These are phyloP conservation scores for Colletotrichum graminicola DNA, from an alignment of 2,329 filamentous ascomycete species.

Conservation along the genomic window DNA sequence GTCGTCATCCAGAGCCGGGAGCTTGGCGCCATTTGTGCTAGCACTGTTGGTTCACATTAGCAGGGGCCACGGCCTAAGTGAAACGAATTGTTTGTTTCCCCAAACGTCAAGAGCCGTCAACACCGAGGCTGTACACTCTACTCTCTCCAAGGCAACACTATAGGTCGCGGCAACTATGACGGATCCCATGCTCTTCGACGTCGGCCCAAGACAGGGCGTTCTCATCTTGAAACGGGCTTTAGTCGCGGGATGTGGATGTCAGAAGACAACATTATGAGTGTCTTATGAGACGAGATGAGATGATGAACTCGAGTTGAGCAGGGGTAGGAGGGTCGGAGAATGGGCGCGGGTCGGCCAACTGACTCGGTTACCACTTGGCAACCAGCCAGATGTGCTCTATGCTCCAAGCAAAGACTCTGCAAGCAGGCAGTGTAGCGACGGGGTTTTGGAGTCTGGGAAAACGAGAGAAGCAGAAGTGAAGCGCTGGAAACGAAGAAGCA, in stretches of 20 bases:
- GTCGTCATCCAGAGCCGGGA: slow-evolving; percentile 49
- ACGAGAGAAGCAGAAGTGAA: too few relatives aligned
- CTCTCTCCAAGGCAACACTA: not conserved
- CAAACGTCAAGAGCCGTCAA: not conserved
- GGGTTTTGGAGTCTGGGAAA: not conserved
- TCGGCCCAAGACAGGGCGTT: not conserved
- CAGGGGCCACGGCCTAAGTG: not conserved
- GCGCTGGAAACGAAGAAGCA: not conserved
- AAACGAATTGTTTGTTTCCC: not conserved
- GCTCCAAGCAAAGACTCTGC: not conserved
- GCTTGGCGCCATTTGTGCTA: slow-evolving; percentile 43
- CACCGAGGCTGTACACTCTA: not conserved
- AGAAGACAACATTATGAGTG: too few relatives aligned
- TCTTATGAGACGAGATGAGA: not conserved
- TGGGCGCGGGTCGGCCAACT: not conserved
- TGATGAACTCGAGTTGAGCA: slow-evolving; percentile 10
- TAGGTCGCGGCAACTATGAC: not conserved
- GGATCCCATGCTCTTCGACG: not conserved
- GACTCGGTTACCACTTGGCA: slow-evolving; percentile 1
- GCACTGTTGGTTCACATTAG: slow-evolving; percentile 39
- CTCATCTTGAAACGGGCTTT: not conserved
- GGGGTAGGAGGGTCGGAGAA: not conserved
- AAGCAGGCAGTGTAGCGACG: not conserved
- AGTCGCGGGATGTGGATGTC: not conserved
- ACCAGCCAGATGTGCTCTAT: not conserved